phyloP scores from a whole-genome alignment of 1,284 basidiomycete genomes.

The Inonotus obliquus region DNA sequence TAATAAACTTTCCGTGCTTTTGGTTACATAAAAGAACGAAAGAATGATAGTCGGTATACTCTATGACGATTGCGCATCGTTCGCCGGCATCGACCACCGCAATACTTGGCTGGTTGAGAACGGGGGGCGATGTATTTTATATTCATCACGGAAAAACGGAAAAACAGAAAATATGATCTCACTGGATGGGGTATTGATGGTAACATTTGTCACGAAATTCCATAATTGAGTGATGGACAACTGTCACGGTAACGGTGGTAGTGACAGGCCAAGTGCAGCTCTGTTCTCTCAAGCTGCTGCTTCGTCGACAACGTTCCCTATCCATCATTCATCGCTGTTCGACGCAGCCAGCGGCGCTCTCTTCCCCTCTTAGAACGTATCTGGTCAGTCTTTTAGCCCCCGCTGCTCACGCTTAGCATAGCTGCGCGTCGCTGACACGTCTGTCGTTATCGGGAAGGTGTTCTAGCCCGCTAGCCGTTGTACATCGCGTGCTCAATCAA shows the following conservation, averaged over 20 bases:
- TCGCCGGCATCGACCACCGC: too few species aligned
- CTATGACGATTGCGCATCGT: background rate
- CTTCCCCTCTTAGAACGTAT: background rate
- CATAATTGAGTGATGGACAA: background rate
- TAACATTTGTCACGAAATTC: background rate
- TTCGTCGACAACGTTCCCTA: background rate
- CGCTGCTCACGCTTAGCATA: background rate
- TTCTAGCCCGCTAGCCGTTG: constrained; percentile 1
- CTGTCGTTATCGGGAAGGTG: background rate
- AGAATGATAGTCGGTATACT: background rate
- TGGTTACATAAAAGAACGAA: background rate
- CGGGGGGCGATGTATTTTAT: background rate
- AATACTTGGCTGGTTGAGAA: background rate
- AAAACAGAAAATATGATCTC: background rate
- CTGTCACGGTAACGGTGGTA: background rate
- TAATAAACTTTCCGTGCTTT: background rate
- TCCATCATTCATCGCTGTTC: background rate
- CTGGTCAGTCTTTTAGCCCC: background rate
- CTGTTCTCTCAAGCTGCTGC: background rate
- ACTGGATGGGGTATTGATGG: background rate
- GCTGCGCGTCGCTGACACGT: background rate
- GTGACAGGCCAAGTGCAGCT: too few species aligned
- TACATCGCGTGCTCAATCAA: background rate
- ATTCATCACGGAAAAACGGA: background rate
- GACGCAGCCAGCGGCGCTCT: background rate